A percentile compares a stretch with the other conserved stretches of the same genome.
Evolutionary conservation across 768 basidiomycete genomes (phyloP).

Genomic region (Phlebiopsis flavidoalba): DNA sequence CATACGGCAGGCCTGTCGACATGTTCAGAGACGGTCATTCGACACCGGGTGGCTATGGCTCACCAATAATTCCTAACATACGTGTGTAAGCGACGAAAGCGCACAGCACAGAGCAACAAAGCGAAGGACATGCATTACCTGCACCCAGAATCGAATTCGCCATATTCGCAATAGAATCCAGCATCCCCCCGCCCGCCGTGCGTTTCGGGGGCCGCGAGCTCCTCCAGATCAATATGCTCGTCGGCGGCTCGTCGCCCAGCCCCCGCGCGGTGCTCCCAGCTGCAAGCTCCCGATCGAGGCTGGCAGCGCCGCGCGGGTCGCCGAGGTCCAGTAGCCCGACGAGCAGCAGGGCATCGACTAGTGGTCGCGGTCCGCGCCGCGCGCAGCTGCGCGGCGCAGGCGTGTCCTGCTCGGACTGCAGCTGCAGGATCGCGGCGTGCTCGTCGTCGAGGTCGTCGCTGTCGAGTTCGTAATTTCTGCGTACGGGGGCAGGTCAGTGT

Average conservation of each 20-base stretch:
- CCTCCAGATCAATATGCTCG: slow-evolving; percentile 59
- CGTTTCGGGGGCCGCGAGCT: slow-evolving; percentile 64
- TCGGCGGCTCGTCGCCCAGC: slow-evolving; percentile 15
- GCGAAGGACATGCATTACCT: slow-evolving; percentile 41
- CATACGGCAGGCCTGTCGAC: slow-evolving; percentile 80
- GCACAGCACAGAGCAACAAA: slow-evolving; percentile 1
- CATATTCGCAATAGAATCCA: slow-evolving; percentile 89
- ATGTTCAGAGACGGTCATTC: not conserved
- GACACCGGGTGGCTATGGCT: not conserved
- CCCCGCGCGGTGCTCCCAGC: slow-evolving; percentile 31
- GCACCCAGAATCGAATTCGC: slow-evolving; percentile 95
- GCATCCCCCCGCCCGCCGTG: slow-evolving; percentile 63
- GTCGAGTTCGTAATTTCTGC: slow-evolving; percentile 83
- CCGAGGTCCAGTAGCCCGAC: slow-evolving; percentile 71
- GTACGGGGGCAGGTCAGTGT: not conserved
- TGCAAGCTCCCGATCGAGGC: slow-evolving; percentile 53
- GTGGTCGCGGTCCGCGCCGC: slow-evolving; percentile 41
- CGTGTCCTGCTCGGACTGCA: slow-evolving; percentile 25
- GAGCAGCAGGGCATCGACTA: slow-evolving; percentile 71
- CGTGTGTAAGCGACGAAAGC: not conserved
- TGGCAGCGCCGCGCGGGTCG: slow-evolving; percentile 49
- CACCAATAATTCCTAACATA: slow-evolving; percentile 69
- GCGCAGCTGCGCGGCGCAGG: slow-evolving; percentile 22
- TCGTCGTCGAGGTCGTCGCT: slow-evolving; percentile 76
- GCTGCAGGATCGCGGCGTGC: slow-evolving; percentile 23